Base-by-base conservation (phyloP, 2,329 filamentous ascomycete species). In the Botrytis squamosa region DNA sequence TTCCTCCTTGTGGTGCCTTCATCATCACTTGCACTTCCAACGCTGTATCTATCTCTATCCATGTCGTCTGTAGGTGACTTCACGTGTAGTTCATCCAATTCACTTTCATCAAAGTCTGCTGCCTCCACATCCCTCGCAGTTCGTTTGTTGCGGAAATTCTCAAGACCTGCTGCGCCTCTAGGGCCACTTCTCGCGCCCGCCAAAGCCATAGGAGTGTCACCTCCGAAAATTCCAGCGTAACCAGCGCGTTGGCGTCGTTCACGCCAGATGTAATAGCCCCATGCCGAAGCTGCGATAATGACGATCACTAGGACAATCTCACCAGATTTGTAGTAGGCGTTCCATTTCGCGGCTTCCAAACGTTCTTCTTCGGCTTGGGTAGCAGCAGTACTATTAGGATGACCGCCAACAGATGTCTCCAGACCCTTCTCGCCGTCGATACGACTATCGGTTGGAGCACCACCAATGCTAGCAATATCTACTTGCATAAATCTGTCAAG, bases 401-500 rank as follows among this genome's bases (percentile, higher is more conserved):
- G 90, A 4, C 86, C 88, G 44, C 90, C 91, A 4, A 92, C 90
- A 55, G 89, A 90, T 16, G 89, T 91, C 76, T 90, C 84, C 7
- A 88, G 86, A 12, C 89, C 87, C 78, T 92, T 92, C 80, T 92
- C 90, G 42, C 91, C 91, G 77, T 92, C 91, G 68, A 93, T 91
- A 25, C 87, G 86, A 73, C 88, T 91, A 79, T 93, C 90, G 2
- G 89, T 85, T 0, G 91, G 91, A 62, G 83, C 83, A 52, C 91
- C 95, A 74, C 95, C 95, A 77, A 98, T 97, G 80, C 89, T 92
- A 78, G 89, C 92, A 77, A 98, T 97, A 81, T 98, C 94, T 59
- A 99, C 93, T 67, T 90, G 89, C 88, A 98, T 94, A 84, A 99
- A 97, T 59, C 96, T 92, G 83, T 99, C 95, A 25, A 99, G 90